Conservation (phyloP, 148 eudicot genomes). For the Rhododendron griersonianum region DNA sequence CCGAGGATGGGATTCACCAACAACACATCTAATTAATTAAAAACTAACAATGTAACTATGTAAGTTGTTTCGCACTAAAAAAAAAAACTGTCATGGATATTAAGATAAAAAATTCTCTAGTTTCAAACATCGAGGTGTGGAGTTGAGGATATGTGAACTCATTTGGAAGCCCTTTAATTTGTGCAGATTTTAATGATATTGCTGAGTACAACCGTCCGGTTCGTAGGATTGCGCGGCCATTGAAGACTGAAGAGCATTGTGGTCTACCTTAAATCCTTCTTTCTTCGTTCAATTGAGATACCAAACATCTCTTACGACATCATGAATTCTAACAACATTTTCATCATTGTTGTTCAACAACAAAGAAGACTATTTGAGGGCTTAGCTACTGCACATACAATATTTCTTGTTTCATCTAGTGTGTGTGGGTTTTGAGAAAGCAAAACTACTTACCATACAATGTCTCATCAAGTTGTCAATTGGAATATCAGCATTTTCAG, state of each 20-base stretch:
- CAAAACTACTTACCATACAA: neutral
- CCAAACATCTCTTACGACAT: neutral
- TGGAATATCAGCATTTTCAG: neutral
- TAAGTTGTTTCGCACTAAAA: too few relatives aligned
- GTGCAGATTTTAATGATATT: neutral
- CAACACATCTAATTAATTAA: too few relatives aligned
- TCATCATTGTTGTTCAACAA: neutral
- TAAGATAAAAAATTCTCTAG: neutral
- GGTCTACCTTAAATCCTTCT: neutral
- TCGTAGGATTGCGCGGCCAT: neutral
- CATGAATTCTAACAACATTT: neutral
- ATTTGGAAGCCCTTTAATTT: neutral
- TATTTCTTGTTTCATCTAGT: neutral
- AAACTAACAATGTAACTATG: too few relatives aligned
- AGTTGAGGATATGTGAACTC: neutral
- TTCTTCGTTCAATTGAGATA: neutral
- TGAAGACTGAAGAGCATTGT: neutral
- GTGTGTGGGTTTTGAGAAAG: neutral
- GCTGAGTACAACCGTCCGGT: neutral
- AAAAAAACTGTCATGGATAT: neutral
- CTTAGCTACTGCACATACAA: neutral
- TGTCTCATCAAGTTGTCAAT: neutral
- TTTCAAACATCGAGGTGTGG: neutral
- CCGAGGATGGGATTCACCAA: too few relatives aligned
- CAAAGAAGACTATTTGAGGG: neutral